Base-by-base conservation (phyloP, 2,329 filamentous ascomycete species). In the Zopfia rhizophila region DNA sequence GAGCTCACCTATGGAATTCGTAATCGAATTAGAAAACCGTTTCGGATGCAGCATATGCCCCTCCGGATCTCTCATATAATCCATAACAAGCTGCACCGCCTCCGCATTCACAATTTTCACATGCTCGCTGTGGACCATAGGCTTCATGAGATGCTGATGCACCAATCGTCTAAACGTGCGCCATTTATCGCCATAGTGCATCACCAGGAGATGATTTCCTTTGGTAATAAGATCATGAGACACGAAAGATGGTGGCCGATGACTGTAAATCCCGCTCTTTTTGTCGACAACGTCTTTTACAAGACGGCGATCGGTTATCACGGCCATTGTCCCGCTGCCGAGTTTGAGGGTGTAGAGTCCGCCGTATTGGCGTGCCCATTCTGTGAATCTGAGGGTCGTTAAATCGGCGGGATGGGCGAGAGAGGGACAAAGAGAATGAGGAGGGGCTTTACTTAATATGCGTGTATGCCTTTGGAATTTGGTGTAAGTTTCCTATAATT, bases 11-110 rank as follows among this genome's bases (percentile, higher is more conserved):
- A n/a, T n/a, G 28, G 63, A 70, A 65, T 75, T 78, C 16, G 68
- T 77, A 39, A 80, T 73, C 45, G 74, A 77, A 46, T 80, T 80
- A 33, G 69, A 76, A 44, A 70, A 78, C 4, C 79, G 66, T 50
- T 75, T 75, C 0, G 77, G 70, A 51, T 79, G 76, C 21, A 66
- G 42, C 75, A 78, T 78, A 27, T 74, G 68, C 13, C 75, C 47
- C 14, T 70, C 65, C 0, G 77, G 76, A 1, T 61, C 39, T 0
- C 65, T 28, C 10, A 75, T 45, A 48, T 74, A 75, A 49, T 81
- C 79, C 5, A 63, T 54, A 6, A 80, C 44, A 65, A 81, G 72
- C 57, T 81, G 77, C 2, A 63, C 60, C 0, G 72, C 72, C 54
- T 82, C 79, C 0, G 79, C 78, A 42, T 81, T 66, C 28, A 74